A percentile compares a stretch with the other conserved stretches of the same genome.
Conservation (phyloP, 2,329 filamentous ascomycete species). For the Aspergillus novoparasiticus region DNA sequence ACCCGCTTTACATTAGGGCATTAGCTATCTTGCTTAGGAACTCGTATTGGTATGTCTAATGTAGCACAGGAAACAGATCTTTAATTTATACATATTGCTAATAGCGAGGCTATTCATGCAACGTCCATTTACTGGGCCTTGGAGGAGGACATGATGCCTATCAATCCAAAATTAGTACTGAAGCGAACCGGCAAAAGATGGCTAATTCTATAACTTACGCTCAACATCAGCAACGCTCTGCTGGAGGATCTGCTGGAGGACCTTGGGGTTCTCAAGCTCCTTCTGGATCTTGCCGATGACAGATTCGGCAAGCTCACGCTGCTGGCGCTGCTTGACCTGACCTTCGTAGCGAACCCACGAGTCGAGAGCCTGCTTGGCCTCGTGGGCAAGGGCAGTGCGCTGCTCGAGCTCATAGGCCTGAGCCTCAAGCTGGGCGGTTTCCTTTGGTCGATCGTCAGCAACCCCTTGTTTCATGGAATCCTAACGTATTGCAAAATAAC, state of each 20-base stretch:
- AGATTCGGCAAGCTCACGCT: conserved; percentile 88
- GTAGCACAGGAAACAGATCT: conserved; percentile 38
- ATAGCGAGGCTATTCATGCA: conserved; percentile 32
- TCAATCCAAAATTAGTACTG: conserved; percentile 17
- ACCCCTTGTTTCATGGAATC: not conserved
- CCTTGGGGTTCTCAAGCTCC: conserved; percentile 97
- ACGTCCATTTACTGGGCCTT: conserved; percentile 43
- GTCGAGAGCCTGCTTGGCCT: conserved; percentile 94
- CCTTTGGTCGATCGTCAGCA: conserved; percentile 54
- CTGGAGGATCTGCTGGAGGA: conserved; percentile 94
- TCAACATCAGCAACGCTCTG: conserved; percentile 96
- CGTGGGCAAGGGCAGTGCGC: conserved; percentile 83
- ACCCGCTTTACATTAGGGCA: not conserved
- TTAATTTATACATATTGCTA: conserved; percentile 45
- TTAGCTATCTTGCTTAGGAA: conserved; percentile 7
- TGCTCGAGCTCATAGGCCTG: conserved; percentile 97
- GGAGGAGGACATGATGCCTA: conserved; percentile 42
- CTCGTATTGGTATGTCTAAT: conserved; percentile 42
- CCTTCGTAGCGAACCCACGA: conserved; percentile 98
- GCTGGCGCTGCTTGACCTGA: conserved; percentile 98
- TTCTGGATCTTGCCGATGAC: conserved; percentile 98
- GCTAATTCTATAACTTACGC: conserved; percentile 63
- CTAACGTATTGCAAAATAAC: not conserved
- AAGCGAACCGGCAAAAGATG: not conserved
- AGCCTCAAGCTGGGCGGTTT: conserved; percentile 95